These are phyloP conservation scores for Phytophthora citricola DNA, from an alignment of 352 stramenopile species.

Conservation along the genomic window DNA sequence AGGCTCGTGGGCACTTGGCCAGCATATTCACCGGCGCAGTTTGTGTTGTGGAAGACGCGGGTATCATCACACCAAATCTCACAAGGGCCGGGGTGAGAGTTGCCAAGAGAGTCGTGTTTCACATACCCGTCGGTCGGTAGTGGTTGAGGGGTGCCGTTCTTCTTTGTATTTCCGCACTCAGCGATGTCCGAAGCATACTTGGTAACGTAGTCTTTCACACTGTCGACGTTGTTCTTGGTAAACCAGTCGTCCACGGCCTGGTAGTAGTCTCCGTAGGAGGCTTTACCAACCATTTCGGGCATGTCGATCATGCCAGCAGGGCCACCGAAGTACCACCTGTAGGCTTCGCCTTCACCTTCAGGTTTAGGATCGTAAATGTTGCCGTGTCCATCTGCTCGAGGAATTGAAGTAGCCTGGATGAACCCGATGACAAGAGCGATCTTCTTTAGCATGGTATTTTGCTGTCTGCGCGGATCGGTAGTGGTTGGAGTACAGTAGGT, in stretches of 20 bases:
- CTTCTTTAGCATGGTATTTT: slow-evolving; percentile 30
- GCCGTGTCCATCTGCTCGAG: slow-evolving; percentile 26
- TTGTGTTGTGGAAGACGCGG: slow-evolving; percentile 47
- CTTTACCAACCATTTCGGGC: slow-evolving; percentile 30
- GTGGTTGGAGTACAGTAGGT: neutral
- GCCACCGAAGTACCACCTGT: slow-evolving; percentile 32
- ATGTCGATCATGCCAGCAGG: slow-evolving; percentile 37
- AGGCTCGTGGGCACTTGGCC: slow-evolving; percentile 33
- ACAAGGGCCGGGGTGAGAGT: slow-evolving; percentile 49
- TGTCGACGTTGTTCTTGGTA: slow-evolving; percentile 35
- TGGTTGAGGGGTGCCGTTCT: slow-evolving; percentile 23
- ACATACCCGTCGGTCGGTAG: slow-evolving; percentile 31
- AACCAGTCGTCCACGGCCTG: slow-evolving; percentile 35
- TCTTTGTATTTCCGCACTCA: slow-evolving; percentile 39
- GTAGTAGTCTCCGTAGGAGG: slow-evolving; percentile 37
- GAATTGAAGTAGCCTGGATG: slow-evolving; percentile 23
- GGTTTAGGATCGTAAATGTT: slow-evolving; percentile 36
- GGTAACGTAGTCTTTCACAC: slow-evolving; percentile 37
- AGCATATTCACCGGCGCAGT: slow-evolving; percentile 37
- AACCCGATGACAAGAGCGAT: slow-evolving; percentile 17
- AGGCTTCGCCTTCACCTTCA: slow-evolving; percentile 14
- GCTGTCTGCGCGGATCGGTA: neutral
- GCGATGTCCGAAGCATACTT: slow-evolving; percentile 25
- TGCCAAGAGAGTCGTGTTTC: slow-evolving; percentile 34
- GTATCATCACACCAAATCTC: slow-evolving; percentile 54